Evolutionary conservation across 140 eudicot genomes (phyloP).

Genomic region (Stevia rebaudiana): DNA sequence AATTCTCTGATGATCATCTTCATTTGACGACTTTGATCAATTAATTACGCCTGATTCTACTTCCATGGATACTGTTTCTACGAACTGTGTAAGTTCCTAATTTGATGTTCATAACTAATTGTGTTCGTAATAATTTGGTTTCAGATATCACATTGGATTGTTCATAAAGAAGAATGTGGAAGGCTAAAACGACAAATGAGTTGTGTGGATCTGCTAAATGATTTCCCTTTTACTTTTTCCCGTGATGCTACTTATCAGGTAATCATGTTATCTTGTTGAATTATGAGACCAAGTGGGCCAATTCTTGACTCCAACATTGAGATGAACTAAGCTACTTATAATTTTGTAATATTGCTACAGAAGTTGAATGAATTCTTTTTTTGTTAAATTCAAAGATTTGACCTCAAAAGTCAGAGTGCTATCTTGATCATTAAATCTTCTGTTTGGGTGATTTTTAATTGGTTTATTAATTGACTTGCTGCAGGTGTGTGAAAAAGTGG

Average conservation of each 20-base stretch:
- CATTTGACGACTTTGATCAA: conserved; percentile 4
- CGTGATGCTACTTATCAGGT: conserved; percentile 52
- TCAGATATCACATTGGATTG: conserved; percentile 66
- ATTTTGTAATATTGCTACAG: background rate
- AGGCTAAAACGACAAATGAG: conserved; percentile 64
- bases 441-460: background rate
- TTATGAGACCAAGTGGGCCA: background rate
- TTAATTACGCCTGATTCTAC: background rate
- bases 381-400: background rate
- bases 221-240: conserved; percentile 69
- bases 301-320: background rate
- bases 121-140: background rate
- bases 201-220: conserved; percentile 34
- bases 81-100: background rate
- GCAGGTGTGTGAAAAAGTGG: conserved; percentile 42
- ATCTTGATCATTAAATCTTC: conserved; percentile 9
- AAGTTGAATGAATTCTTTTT: background rate
- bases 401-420: background rate
- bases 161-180: conserved; percentile 72
- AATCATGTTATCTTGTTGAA: background rate
- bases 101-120: conserved; percentile 6
- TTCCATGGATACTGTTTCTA: background rate
- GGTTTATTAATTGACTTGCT: conserved; percentile 1
- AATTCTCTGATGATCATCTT: background rate
- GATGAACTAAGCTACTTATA: conserved; percentile 1